Percentiles rank a stretch among this genome's conserved stretches.
These are phyloP conservation scores for Erodium chrysanthum DNA, from an alignment of 441 rosid species.

Conservation along the genomic window DNA sequence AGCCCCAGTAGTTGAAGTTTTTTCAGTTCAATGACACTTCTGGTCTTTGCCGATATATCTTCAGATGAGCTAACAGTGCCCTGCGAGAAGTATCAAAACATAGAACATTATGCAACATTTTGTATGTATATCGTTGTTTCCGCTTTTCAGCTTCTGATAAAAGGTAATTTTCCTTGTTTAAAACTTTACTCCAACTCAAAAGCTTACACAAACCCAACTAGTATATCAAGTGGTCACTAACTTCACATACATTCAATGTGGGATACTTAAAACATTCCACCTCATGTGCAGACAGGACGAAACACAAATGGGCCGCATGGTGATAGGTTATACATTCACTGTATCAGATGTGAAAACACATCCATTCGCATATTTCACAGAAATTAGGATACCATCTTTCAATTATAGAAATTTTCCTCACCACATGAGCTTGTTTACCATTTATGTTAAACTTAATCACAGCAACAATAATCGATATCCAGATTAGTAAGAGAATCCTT, in stretches of 20 bases:
- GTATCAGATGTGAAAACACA: not conserved
- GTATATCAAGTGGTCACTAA: not conserved
- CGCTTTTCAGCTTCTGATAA: not conserved
- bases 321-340: not conserved
- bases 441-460: not conserved
- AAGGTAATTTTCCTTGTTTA: not conserved
- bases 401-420: not conserved
- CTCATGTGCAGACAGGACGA: not conserved
- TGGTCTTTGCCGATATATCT: constrained; percentile 81
- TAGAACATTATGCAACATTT: constrained; percentile 4
- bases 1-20: constrained; percentile 75
- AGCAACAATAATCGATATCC: not conserved
- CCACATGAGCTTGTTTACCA: not conserved
- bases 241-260: not conserved
- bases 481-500: not conserved
- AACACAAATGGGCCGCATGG: not conserved
- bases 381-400: not conserved
- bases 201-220: not conserved
- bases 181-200: not conserved
- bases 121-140: not conserved
- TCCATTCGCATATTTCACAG: not conserved
- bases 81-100: constrained; percentile 26
- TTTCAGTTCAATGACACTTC: constrained; percentile 84
- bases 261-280: not conserved
- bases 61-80: constrained; percentile 72